A percentile compares a stretch with the other conserved stretches of the same genome.
Evolutionary conservation across 2,329 filamentous ascomycete species (phyloP).

Genomic region (Cercospora citrullina): DNA sequence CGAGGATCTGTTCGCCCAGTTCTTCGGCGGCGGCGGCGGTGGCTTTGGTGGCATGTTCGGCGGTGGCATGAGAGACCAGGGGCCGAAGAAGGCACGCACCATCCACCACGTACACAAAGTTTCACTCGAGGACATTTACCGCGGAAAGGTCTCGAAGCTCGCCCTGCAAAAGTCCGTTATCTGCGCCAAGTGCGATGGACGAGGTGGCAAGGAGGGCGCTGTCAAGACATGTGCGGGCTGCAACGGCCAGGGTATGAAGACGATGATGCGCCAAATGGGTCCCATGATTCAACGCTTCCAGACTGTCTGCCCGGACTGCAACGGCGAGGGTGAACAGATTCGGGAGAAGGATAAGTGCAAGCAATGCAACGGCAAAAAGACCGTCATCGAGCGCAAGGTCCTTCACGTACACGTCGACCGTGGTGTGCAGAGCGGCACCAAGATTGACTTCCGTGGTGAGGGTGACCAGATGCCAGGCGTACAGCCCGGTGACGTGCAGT

Average conservation of each 20-base stretch:
- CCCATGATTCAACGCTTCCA: conserved; percentile 99
- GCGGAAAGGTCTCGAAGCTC: conserved; percentile 95
- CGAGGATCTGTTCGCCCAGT: conserved; percentile 94
- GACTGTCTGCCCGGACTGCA: conserved; percentile 97
- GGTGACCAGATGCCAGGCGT: conserved; percentile 94
- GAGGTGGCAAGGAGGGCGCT: conserved; percentile 96
- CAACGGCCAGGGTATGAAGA: conserved; percentile 97
- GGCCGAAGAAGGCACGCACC: conserved; percentile 87
- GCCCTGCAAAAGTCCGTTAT: conserved; percentile 97
- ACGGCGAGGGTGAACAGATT: conserved; percentile 94
- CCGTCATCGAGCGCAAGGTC: conserved; percentile 93
- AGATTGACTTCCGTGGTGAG: conserved; percentile 95
- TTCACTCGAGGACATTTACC: conserved; percentile 95
- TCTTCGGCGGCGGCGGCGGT: conserved; percentile 76
- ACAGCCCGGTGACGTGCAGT: conserved; percentile 92
- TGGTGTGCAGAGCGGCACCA: conserved; percentile 89
- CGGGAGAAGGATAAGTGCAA: conserved; percentile 98
- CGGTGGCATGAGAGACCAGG: conserved; percentile 70
- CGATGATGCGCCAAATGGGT: conserved; percentile 99
- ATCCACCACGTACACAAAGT: conserved; percentile 99
- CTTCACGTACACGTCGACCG: conserved; percentile 96
- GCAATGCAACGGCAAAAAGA: conserved; percentile 96
- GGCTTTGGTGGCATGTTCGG: conserved; percentile 75
- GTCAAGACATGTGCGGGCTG: conserved; percentile 90
- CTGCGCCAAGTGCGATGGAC: conserved; percentile 89